A percentile compares a stretch with the other conserved stretches of the same genome.
Evolutionary conservation across 169 alveolate species (phyloP).

Genomic region (Plasmodium berghei): DNA sequence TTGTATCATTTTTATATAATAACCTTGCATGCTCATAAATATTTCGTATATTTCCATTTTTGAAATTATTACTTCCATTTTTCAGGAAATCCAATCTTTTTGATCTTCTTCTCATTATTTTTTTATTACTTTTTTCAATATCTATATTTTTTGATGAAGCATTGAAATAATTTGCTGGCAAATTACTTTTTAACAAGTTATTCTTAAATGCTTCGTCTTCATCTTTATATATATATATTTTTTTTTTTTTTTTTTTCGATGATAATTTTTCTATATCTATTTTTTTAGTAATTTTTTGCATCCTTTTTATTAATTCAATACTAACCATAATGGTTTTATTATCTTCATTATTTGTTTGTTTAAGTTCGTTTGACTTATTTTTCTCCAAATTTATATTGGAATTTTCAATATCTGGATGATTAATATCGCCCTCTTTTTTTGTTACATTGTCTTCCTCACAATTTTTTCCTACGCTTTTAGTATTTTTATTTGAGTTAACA

Average conservation of each 20-base stretch:
- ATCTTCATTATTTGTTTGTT: neutral
- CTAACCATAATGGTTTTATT: slow-evolving; percentile 4
- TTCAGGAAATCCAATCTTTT: neutral
- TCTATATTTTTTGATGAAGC: slow-evolving; percentile 1
- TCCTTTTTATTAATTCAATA: slow-evolving; percentile 29
- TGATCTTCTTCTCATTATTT: slow-evolving; percentile 12
- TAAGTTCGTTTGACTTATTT: neutral
- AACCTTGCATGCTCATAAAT: slow-evolving; percentile 19
- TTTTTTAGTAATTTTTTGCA: slow-evolving; percentile 41
- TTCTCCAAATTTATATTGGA: neutral
- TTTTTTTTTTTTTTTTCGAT: slow-evolving; percentile 25
- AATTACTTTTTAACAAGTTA: slow-evolving; percentile 14
- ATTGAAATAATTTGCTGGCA: slow-evolving; percentile 7
- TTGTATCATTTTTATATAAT: slow-evolving; percentile 20
- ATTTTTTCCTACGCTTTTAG: neutral
- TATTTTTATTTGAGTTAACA: neutral
- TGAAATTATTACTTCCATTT: slow-evolving; percentile 8
- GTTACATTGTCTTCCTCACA: neutral
- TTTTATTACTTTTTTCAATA: slow-evolving; percentile 18
- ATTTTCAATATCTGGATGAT: neutral
- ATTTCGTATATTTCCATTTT: neutral
- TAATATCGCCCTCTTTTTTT: neutral
- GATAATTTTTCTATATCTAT: slow-evolving; percentile 55
- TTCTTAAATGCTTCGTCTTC: slow-evolving; percentile 12
- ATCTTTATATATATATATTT: slow-evolving; percentile 6